Conservation (phyloP, 2,329 filamentous ascomycete species). For the Hypoxylon sp. region DNA sequence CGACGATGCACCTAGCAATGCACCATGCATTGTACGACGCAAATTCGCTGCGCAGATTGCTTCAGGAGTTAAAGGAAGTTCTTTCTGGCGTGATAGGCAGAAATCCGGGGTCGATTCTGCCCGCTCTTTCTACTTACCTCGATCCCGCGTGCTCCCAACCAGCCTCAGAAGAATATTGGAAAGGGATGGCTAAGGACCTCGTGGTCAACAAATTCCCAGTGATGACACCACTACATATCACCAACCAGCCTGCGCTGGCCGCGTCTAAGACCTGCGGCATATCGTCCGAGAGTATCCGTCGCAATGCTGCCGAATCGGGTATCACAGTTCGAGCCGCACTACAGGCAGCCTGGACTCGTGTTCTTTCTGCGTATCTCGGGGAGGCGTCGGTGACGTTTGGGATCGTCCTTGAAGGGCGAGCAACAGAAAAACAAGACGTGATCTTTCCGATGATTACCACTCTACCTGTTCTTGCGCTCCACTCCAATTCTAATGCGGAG, state of each 20-base stretch:
- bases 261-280: constrained; percentile 56
- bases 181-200: constrained; percentile 61
- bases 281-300: constrained; percentile 63
- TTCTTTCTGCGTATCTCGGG: constrained; percentile 82
- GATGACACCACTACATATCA: constrained; percentile 72
- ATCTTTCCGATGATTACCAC: constrained; percentile 87
- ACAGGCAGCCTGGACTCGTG: constrained; percentile 81
- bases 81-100: constrained; percentile 43
- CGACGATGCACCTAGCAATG: constrained; percentile 63
- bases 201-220: constrained; percentile 80
- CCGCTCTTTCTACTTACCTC: constrained; percentile 59
- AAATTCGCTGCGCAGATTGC: constrained; percentile 73
- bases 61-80: constrained; percentile 66
- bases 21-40: constrained; percentile 93
- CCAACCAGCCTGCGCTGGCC: constrained; percentile 50
- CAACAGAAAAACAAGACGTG: constrained; percentile 67
- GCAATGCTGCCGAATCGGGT: constrained; percentile 66
- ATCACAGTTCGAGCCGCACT: constrained; percentile 81
- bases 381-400: constrained; percentile 82
- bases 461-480: constrained; percentile 75
- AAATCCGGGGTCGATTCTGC: constrained; percentile 47
- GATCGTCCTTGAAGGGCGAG: constrained; percentile 81
- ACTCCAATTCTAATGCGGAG: constrained; percentile 65
- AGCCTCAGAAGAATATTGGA: constrained; percentile 72
- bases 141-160: constrained; percentile 49